These are phyloP conservation scores for Paralagenidium karlingii DNA, from an alignment of 352 stramenopile genomes.

Conservation along the genomic window DNA sequence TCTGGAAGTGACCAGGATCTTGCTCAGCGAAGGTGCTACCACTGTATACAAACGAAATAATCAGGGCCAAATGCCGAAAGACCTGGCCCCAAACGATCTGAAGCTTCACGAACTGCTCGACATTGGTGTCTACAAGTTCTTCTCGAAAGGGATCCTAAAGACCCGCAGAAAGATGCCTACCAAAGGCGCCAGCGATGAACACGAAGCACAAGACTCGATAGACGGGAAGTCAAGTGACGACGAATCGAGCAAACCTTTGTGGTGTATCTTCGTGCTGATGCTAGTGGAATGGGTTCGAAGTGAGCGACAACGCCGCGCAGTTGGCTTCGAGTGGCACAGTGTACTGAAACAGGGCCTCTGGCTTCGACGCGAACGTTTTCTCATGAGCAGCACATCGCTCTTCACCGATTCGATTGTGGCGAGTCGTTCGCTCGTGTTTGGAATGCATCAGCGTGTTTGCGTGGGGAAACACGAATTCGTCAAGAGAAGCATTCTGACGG, in stretches of 20 bases:
- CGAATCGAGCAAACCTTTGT: too few relatives aligned
- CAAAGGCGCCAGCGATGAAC: too few relatives aligned
- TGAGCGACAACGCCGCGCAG: conserved; percentile 17
- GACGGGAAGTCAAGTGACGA: too few relatives aligned
- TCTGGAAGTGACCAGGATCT: conserved; percentile 23
- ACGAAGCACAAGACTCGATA: too few relatives aligned
- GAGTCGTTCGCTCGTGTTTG: conserved; percentile 45
- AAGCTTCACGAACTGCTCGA: conserved; percentile 16
- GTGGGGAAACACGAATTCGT: too few relatives aligned
- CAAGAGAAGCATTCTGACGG: too few relatives aligned
- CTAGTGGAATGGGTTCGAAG: conserved; percentile 24
- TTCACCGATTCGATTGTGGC: conserved; percentile 26
- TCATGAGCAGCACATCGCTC: conserved; percentile 24
- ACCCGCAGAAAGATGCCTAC: too few relatives aligned
- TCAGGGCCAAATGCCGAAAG: conserved; percentile 30
- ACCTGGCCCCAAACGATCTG: conserved; percentile 19
- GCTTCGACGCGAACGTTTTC: conserved; percentile 34
- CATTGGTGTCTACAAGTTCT: conserved; percentile 35
- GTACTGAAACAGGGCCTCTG: conserved; percentile 40
- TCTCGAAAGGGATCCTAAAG: conserved; percentile 11
- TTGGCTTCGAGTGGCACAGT: conserved; percentile 37
- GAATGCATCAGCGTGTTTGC: too few relatives aligned
- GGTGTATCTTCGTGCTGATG: conserved; percentile 43
- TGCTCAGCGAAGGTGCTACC: conserved; percentile 42
- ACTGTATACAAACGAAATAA: conserved; percentile 28